Conservation (phyloP, 2,329 filamentous ascomycete species). For the Intubia oerlemansii region DNA sequence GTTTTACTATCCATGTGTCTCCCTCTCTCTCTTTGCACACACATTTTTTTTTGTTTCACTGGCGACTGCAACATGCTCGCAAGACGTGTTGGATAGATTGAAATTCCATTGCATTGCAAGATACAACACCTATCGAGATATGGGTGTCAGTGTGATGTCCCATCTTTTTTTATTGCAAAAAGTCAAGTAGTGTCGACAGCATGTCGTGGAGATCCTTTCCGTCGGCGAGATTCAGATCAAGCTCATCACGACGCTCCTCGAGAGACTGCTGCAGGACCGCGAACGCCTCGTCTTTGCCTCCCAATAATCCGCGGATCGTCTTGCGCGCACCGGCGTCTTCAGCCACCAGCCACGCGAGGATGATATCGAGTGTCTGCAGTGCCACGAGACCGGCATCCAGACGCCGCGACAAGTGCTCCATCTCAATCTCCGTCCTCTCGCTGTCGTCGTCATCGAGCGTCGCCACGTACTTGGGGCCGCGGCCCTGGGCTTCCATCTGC, state of each 20-base stretch:
- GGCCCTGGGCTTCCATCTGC: constrained; percentile 25
- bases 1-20: not conserved
- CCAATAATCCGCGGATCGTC: constrained; percentile 41
- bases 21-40: no score
- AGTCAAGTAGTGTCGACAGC: constrained; percentile 28
- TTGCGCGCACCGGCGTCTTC: constrained; percentile 60
- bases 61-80: no score
- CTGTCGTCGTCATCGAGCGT: constrained; percentile 33
- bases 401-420: constrained; percentile 52
- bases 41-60: not conserved
- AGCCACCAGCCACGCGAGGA: constrained; percentile 76
- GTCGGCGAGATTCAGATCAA: constrained; percentile 29
- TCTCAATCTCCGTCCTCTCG: constrained; percentile 37
- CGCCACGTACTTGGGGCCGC: constrained; percentile 6
- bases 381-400: constrained; percentile 72
- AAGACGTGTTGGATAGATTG: no score
- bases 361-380: constrained; percentile 63
- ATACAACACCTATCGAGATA: no score
- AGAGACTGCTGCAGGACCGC: constrained; percentile 43
- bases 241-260: constrained; percentile 30
- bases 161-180: constrained; percentile 23
- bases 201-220: constrained; percentile 35
- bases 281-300: constrained; percentile 18
- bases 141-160: no score
- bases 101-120: no score